phyloP scores from a whole-genome alignment of 2,329 filamentous ascomycete genomes.

The Penicillium sp. region DNA sequence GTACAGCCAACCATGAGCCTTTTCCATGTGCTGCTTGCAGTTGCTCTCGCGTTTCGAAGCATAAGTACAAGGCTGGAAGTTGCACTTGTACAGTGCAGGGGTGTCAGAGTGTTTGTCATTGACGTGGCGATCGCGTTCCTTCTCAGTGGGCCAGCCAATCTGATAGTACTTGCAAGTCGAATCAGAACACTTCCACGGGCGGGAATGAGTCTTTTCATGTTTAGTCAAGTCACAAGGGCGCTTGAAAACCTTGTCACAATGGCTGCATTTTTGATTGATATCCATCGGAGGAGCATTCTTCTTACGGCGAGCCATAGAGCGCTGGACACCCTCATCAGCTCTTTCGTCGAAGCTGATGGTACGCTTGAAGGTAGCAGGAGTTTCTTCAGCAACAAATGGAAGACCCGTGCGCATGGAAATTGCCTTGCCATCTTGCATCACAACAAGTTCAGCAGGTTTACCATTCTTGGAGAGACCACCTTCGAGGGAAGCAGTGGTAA shows the following conservation, averaged over 20 bases:
- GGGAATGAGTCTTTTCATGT: conserved; percentile 96
- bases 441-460: conserved; percentile 78
- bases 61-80: conserved; percentile 82
- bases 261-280: conserved; percentile 74
- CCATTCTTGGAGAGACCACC: conserved; percentile 81
- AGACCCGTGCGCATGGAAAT: conserved; percentile 74
- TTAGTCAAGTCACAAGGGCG: conserved; percentile 96
- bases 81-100: conserved; percentile 79
- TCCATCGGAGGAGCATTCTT: conserved; percentile 87
- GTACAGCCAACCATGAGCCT: conserved; percentile 88
- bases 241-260: conserved; percentile 92
- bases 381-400: conserved; percentile 52
- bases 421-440: conserved; percentile 69
- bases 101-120: conserved; percentile 90
- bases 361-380: conserved; percentile 52
- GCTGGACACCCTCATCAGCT: conserved; percentile 75
- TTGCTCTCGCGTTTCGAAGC: conserved; percentile 95
- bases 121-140: conserved; percentile 92
- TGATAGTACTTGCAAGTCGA: conserved; percentile 84
- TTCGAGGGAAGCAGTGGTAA: conserved; percentile 70
- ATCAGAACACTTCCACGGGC: conserved; percentile 89
- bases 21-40: conserved; percentile 99
- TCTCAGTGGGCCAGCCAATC: conserved; percentile 93
- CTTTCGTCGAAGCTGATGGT: conserved; percentile 54
- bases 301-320: conserved; percentile 94